Conservation (phyloP, 2,329 filamentous ascomycete genomes). For the Sporothrix humicola region DNA sequence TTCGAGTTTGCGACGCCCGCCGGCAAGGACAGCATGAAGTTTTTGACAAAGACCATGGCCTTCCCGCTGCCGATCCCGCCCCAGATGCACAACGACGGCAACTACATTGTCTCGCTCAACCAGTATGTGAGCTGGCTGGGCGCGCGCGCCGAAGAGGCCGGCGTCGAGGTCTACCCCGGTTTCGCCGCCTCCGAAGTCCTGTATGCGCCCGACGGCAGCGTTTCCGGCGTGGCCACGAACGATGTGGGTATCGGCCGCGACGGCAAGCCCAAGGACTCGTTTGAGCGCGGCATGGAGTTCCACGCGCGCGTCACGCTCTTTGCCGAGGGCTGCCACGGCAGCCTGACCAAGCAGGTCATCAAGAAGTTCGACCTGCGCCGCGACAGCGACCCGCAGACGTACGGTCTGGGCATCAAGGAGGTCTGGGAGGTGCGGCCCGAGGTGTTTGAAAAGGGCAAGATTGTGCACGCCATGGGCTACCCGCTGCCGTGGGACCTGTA, state of each 20-base stretch:
- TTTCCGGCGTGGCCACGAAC: conserved; percentile 94
- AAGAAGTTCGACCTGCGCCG: conserved; percentile 90
- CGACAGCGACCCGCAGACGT: conserved; percentile 93
- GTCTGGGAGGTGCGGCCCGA: conserved; percentile 95
- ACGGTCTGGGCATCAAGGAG: conserved; percentile 92
- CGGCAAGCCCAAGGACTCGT: conserved; percentile 85
- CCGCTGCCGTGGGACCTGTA: conserved; percentile 88
- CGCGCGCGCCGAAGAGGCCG: conserved; percentile 93
- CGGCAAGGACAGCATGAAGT: conserved; percentile 85
- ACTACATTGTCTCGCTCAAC: conserved; percentile 96
- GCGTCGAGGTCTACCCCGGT: conserved; percentile 94
- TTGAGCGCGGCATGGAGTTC: conserved; percentile 98
- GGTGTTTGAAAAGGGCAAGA: conserved; percentile 85
- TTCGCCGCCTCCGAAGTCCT: conserved; percentile 94
- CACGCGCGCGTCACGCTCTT: conserved; percentile 90
- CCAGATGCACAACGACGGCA: conserved; percentile 98
- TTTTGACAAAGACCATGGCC: conserved; percentile 79
- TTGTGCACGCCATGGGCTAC: conserved; percentile 91
- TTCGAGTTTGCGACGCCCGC: conserved; percentile 90
- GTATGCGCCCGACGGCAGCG: conserved; percentile 83
- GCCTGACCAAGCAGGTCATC: conserved; percentile 90
- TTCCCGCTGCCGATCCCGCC: conserved; percentile 87
- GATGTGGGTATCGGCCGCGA: conserved; percentile 83
- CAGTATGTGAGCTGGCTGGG: conserved; percentile 95
- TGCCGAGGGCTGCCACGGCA: conserved; percentile 94